phyloP scores from a whole-genome alignment of 108 stramenopile genomes.

The Nitzschia putrida region DNA sequence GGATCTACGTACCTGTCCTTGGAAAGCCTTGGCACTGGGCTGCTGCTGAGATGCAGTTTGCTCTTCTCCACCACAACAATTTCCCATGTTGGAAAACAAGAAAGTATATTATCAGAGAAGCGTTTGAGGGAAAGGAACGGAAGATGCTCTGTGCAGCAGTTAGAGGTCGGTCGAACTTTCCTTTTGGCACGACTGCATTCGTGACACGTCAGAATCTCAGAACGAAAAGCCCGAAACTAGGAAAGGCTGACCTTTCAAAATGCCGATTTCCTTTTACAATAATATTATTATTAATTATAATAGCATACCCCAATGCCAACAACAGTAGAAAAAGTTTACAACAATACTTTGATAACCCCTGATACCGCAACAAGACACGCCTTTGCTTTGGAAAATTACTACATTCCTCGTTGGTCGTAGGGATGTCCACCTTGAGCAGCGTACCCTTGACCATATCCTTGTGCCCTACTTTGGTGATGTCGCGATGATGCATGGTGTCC shows the following conservation, averaged over 20 bases:
- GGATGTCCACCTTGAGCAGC: constrained; percentile 5
- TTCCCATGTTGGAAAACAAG: constrained; percentile 24
- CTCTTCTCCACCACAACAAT: constrained; percentile 25
- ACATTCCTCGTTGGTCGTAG: constrained; percentile 11
- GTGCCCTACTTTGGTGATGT: constrained; percentile 17
- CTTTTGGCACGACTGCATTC: too few relatives aligned
- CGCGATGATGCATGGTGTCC: constrained; percentile 39
- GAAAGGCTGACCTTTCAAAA: too few relatives aligned
- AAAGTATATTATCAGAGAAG: too few relatives aligned
- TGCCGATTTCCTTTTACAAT: background rate
- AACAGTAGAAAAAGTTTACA: background rate
- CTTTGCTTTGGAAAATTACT: too few relatives aligned
- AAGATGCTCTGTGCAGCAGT: too few relatives aligned
- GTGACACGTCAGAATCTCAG: too few relatives aligned
- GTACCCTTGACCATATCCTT: constrained; percentile 8
- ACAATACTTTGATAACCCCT: too few relatives aligned
- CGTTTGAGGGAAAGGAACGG: too few relatives aligned
- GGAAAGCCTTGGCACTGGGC: constrained; percentile 27
- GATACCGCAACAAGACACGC: too few relatives aligned
- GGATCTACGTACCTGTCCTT: constrained; percentile 45
- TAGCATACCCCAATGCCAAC: background rate
- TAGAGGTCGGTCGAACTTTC: too few relatives aligned
- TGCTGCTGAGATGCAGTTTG: background rate
- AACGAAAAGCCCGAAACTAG: too few relatives aligned
- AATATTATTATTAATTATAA: background rate